Base-by-base conservation (phyloP, 164 flowering plant genomes). In the Brasenia schreberi region DNA sequence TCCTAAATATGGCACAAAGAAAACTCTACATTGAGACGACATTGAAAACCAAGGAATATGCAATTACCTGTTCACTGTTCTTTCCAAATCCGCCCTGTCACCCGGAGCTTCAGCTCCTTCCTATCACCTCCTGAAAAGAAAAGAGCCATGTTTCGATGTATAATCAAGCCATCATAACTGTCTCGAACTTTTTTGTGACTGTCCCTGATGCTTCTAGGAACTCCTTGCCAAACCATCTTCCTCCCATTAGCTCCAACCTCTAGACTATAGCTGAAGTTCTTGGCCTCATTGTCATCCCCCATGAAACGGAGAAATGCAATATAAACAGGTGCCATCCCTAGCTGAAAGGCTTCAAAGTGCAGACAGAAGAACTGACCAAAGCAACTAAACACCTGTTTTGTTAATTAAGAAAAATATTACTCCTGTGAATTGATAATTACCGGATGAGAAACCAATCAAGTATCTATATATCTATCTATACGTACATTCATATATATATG, bases 71-170 rank as follows among this genome's bases (percentile, higher is more conserved):
- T 43, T 79, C 69, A 77, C 69, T 77, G 81, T 58, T 80, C 86
- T 71, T 79, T 81, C 86, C 88, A 84, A 43, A 84, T 82, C 75
- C 85, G 74, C 59, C 88, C 88, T 9, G 88, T 84, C 5, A 84
- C 83, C 65, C 85, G 75, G 16, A 84, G 83, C 67, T 81, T 82
- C 72, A 84, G 68, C 53, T 84, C 88, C 59, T 82, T 79, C 68
- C 80, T 67, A 62, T 84, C 85, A 19, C 85, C 85, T 2, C 88
- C 88, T 0, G 84, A 84, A 70, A 84, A 84, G 72, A 81, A 82
- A 18, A 84, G 82, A 16, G 86, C 88, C 83, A 84, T 78, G 70
- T 74, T 81, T 5, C 86, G 66, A 56, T 82, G 88, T 60, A 84
- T 81, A 39, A 84, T 72, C 59, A 84, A 84, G 16, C 88, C 88